These are phyloP conservation scores for Withania somnifera DNA, from an alignment of 305 asterid species.

Conservation along the genomic window DNA sequence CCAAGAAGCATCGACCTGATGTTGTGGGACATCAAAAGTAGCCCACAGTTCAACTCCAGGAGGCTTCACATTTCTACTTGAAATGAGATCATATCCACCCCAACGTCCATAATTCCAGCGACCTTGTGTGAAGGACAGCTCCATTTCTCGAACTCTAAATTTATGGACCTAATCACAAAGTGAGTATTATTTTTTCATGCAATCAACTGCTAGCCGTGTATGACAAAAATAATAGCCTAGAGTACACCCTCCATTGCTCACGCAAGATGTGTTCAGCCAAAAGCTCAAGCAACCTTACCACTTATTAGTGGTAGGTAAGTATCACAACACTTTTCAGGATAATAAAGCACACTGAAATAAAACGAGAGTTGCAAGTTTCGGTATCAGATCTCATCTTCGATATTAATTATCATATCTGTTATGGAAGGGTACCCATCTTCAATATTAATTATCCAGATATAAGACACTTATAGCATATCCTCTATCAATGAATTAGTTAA, in stretches of 20 bases:
- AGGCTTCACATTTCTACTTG: constrained; percentile 82
- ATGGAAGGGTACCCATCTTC: not conserved
- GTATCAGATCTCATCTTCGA: not conserved
- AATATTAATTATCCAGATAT: not conserved
- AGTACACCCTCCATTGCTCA: not conserved
- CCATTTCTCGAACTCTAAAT: constrained; percentile 78
- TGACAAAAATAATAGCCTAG: not conserved
- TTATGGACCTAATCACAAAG: constrained; percentile 33
- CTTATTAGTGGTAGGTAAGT: not conserved
- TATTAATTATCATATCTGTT: not conserved
- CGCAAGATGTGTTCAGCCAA: not conserved
- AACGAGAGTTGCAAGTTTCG: not conserved
- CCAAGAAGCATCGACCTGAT: constrained; percentile 81
- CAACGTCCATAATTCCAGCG: constrained; percentile 93
- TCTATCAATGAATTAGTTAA: not conserved
- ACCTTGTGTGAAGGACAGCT: constrained; percentile 95
- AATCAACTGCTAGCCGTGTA: not conserved
- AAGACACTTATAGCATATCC: not conserved
- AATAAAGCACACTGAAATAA: not conserved
- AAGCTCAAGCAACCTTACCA: not conserved
- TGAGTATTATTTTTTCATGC: not conserved
- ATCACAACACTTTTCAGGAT: not conserved
- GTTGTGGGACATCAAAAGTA: constrained; percentile 71
- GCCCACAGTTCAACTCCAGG: constrained; percentile 99
- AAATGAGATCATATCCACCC: constrained; percentile 88